Conservation (phyloP, 768 basidiomycete species). For the Mycena galopus region DNA sequence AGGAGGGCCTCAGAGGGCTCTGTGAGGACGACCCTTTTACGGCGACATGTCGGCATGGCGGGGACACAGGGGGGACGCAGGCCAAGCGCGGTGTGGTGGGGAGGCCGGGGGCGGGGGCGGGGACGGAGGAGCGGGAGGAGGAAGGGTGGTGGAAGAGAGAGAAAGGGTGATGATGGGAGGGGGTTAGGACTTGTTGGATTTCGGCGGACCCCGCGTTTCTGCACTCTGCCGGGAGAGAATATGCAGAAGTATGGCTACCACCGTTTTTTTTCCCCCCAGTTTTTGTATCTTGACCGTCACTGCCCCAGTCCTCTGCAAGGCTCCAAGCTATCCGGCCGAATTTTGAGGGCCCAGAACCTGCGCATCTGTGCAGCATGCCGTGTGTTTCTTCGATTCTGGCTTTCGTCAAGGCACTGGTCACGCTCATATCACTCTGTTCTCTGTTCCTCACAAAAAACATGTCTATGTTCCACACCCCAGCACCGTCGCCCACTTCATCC, state of each 20-base stretch:
- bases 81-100: slow-evolving; percentile 28
- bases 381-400: slow-evolving; percentile 16
- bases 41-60: slow-evolving; percentile 87
- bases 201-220: too few relatives aligned
- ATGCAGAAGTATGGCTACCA: not conserved
- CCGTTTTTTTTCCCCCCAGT: not conserved
- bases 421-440: slow-evolving; percentile 20
- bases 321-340: not conserved
- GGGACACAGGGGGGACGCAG: slow-evolving; percentile 40
- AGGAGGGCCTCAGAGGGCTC: slow-evolving; percentile 82
- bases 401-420: slow-evolving; percentile 27
- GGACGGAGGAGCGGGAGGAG: slow-evolving; percentile 58
- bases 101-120: slow-evolving; percentile 34
- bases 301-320: not conserved
- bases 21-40: slow-evolving; percentile 91
- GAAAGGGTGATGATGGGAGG: too few relatives aligned
- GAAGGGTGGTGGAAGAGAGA: slow-evolving; percentile 21
- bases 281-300: not conserved
- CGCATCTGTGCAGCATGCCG: slow-evolving; percentile 15
- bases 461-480: not conserved
- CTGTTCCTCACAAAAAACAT: slow-evolving; percentile 2
- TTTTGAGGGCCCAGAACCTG: not conserved
- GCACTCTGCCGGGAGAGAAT: not conserved
- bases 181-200: too few relatives aligned
- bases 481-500: not conserved